These are phyloP conservation scores for Gonium pectorale DNA, from an alignment of 139 green algal species.

Conservation along the genomic window DNA sequence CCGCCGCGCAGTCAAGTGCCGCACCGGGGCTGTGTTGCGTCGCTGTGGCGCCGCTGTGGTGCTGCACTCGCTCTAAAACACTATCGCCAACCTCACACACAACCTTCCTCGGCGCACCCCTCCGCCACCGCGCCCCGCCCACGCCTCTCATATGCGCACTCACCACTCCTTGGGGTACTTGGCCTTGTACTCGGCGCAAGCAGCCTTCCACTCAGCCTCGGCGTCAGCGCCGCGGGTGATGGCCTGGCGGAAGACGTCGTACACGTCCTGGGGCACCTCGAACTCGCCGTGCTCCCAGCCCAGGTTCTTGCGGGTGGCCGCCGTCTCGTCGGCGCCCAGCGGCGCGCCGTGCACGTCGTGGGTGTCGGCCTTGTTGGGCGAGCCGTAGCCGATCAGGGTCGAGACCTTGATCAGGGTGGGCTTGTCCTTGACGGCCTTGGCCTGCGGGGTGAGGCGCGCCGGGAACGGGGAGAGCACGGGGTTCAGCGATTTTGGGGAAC, in stretches of 20 bases:
- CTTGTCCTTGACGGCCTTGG: constrained; percentile 96
- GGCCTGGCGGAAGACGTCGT: constrained; percentile 62
- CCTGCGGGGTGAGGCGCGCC: constrained; percentile 54
- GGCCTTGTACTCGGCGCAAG: constrained; percentile 70
- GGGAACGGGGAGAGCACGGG: neutral
- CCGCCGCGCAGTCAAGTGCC: too few species aligned
- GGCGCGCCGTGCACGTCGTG: constrained; percentile 97
- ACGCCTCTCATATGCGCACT: too few species aligned
- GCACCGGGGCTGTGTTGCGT: too few species aligned
- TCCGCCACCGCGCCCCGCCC: neutral
- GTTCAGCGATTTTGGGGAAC: neutral
- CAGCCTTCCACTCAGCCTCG: constrained; percentile 86
- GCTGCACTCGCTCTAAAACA: too few species aligned
- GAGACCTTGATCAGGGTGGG: constrained; percentile 96
- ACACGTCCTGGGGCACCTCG: constrained; percentile 91
- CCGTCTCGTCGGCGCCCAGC: constrained; percentile 95
- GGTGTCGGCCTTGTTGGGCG: constrained; percentile 98
- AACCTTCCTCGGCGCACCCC: neutral
- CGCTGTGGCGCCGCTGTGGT: too few species aligned
- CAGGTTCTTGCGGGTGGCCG: constrained; percentile 94
- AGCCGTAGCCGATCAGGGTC: constrained; percentile 99
- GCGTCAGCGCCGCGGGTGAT: constrained; percentile 65
- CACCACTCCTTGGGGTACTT: constrained; percentile 86
- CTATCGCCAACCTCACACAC: too few species aligned
- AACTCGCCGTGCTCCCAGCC: constrained; percentile 95